Percentiles rank a stretch among this genome's conserved stretches.
Conservation (phyloP, 306 rosid genomes). For the Leucaena leucocephala region DNA sequence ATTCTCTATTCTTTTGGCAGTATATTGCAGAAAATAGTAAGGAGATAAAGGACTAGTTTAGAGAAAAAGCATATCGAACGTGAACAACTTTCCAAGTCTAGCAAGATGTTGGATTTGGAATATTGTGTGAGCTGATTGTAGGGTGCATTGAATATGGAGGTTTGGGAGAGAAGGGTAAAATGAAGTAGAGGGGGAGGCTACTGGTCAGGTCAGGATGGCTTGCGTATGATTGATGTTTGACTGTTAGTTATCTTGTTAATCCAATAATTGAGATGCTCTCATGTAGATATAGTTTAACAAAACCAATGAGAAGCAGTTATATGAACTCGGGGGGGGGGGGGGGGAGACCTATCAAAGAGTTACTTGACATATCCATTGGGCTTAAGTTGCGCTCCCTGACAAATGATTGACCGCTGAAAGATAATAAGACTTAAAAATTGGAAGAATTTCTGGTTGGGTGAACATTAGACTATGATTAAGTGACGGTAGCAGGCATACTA, state of each 20-base stretch:
- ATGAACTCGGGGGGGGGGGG: too few species aligned
- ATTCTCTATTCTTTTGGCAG: slow-evolving; percentile 20
- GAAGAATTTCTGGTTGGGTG: neutral
- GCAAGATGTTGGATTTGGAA: too few species aligned
- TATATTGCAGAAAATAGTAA: neutral
- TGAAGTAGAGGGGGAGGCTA: neutral
- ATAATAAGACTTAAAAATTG: neutral
- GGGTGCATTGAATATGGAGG: neutral
- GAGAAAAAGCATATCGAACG: neutral
- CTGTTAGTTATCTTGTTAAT: neutral
- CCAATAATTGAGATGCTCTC: neutral
- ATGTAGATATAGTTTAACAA: neutral
- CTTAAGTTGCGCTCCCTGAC: neutral
- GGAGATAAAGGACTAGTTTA: neutral
- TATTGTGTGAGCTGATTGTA: neutral
- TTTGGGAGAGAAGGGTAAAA: neutral
- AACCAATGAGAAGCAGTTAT: neutral
- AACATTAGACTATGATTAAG: neutral
- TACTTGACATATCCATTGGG: neutral
- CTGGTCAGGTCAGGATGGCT: neutral
- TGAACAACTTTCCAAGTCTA: neutral
- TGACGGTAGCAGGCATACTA: neutral
- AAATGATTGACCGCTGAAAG: neutral
- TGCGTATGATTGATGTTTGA: neutral
- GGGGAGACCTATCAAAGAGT: neutral